Conservation (phyloP, 2,329 filamentous ascomycete species). For the Calcarisporium arbuscula region DNA sequence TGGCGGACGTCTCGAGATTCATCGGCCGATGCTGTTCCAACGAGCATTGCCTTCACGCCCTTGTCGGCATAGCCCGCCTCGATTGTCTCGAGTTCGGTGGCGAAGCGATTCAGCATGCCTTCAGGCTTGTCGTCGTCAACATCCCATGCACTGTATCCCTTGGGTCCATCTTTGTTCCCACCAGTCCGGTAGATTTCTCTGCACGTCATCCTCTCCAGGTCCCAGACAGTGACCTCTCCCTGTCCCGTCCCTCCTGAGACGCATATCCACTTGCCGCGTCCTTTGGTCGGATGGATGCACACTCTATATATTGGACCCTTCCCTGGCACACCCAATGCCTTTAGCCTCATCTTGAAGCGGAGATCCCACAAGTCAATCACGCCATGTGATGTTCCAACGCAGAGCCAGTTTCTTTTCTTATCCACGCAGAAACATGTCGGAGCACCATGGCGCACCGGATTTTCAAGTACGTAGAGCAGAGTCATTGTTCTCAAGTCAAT, state of each 20-base stretch:
- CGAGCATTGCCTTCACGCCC: slow-evolving; percentile 68
- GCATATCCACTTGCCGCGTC: slow-evolving; percentile 77
- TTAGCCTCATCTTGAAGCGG: slow-evolving; percentile 83
- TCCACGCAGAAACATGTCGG: slow-evolving; percentile 90
- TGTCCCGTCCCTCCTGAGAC: slow-evolving; percentile 81
- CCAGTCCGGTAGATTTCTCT: slow-evolving; percentile 79
- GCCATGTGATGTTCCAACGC: slow-evolving; percentile 87
- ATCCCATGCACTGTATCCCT: slow-evolving; percentile 75
- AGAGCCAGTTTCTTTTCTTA: slow-evolving; percentile 79
- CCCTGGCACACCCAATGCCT: slow-evolving; percentile 80
- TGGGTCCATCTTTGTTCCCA: slow-evolving; percentile 52
- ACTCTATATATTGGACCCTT: slow-evolving; percentile 76
- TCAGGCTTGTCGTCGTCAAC: slow-evolving; percentile 86
- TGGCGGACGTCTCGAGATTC: slow-evolving; percentile 68
- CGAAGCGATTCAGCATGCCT: slow-evolving; percentile 80
- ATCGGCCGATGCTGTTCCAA: slow-evolving; percentile 64
- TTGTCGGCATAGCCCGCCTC: slow-evolving; percentile 50
- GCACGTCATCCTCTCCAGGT: slow-evolving; percentile 83
- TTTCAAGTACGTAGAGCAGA: slow-evolving; percentile 71
- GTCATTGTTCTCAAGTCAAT: slow-evolving; percentile 85
- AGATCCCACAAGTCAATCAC: slow-evolving; percentile 94
- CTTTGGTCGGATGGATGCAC: slow-evolving; percentile 69
- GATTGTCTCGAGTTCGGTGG: slow-evolving; percentile 62
- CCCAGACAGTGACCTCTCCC: slow-evolving; percentile 92
- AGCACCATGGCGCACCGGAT: slow-evolving; percentile 85